Conservation (phyloP, 805 yeast species). For the Starmerella vaccinii region DNA sequence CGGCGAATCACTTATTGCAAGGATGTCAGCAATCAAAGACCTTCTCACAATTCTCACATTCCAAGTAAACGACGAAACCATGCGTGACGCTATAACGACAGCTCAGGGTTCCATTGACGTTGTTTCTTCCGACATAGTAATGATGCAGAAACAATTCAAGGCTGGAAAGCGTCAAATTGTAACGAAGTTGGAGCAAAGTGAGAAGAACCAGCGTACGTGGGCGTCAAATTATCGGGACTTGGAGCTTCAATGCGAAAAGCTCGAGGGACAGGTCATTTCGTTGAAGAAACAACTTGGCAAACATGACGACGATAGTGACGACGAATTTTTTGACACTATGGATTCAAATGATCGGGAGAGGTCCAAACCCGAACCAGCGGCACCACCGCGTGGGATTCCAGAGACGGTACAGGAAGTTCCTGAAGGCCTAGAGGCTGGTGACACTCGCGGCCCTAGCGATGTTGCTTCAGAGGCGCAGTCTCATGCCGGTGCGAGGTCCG, state of each 20-base stretch:
- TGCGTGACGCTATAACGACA: slow-evolving; percentile 21
- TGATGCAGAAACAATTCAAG: slow-evolving; percentile 14
- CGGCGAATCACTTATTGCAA: slow-evolving; percentile 27
- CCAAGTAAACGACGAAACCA: slow-evolving; percentile 19
- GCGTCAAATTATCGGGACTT: slow-evolving; percentile 36
- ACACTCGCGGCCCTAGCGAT: not conserved
- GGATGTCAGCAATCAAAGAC: slow-evolving; percentile 27
- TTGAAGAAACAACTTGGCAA: slow-evolving; percentile 29
- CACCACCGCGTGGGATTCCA: slow-evolving; percentile 6
- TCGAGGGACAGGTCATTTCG: slow-evolving; percentile 33
- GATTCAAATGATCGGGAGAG: slow-evolving; percentile 10
- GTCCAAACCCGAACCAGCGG: not conserved
- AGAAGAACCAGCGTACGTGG: slow-evolving; percentile 30
- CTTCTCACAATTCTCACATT: slow-evolving; percentile 23
- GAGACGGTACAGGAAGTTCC: not conserved
- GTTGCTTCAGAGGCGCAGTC: not conserved
- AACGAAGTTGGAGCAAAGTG: slow-evolving; percentile 22
- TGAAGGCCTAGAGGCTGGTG: not conserved
- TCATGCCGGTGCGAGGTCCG: too few species aligned
- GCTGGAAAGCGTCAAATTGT: slow-evolving; percentile 10
- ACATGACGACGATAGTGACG: slow-evolving; percentile 29
- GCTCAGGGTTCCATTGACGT: slow-evolving; percentile 22
- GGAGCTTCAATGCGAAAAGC: slow-evolving; percentile 34
- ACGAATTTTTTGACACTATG: slow-evolving; percentile 32
- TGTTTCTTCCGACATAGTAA: slow-evolving; percentile 18